Conservation (phyloP, 1,139 yeast genomes). For the Wickerhamiella pararugosa region DNA sequence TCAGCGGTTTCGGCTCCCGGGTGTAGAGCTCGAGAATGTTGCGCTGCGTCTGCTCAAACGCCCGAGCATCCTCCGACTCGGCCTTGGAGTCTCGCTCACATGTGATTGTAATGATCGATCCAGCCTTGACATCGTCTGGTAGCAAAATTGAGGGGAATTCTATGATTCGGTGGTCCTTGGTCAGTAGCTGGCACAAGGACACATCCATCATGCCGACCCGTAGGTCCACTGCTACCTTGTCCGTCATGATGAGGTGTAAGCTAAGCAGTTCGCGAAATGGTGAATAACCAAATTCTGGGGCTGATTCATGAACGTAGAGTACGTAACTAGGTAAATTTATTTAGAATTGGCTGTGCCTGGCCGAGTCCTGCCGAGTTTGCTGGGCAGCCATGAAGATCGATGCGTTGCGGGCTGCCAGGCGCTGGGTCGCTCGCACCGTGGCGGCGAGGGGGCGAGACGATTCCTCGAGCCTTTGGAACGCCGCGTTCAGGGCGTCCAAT, state of each 20-base stretch:
- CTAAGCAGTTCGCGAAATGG: too few relatives aligned
- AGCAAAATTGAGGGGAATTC: slow-evolving; percentile 89
- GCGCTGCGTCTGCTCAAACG: slow-evolving; percentile 54
- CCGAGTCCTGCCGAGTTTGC: too few relatives aligned
- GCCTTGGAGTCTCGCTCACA: slow-evolving; percentile 69
- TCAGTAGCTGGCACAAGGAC: slow-evolving; percentile 52
- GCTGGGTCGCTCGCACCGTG: too few relatives aligned
- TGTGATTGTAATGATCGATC: slow-evolving; percentile 76
- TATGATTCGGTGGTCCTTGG: slow-evolving; percentile 85
- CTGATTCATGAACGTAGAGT: too few relatives aligned
- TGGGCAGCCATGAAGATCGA: too few relatives aligned
- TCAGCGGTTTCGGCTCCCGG: slow-evolving; percentile 56
- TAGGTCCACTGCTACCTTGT: slow-evolving; percentile 53
- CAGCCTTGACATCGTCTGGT: slow-evolving; percentile 85
- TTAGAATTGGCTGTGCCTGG: too few relatives aligned
- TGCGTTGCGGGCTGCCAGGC: too few relatives aligned
- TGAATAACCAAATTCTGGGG: too few relatives aligned
- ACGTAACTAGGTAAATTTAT: too few relatives aligned
- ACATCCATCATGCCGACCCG: slow-evolving; percentile 95
- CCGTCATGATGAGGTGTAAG: slow-evolving; percentile 1
- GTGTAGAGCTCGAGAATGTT: slow-evolving; percentile 66
- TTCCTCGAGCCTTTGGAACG: too few relatives aligned
- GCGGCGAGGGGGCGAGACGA: too few relatives aligned
- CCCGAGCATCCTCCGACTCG: slow-evolving; percentile 44
- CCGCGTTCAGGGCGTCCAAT: too few relatives aligned